A percentile compares a stretch with the other conserved stretches of the same genome.
Conservation (phyloP, 2,329 filamentous ascomycete species). For the Rhynchosporium graminicola region DNA sequence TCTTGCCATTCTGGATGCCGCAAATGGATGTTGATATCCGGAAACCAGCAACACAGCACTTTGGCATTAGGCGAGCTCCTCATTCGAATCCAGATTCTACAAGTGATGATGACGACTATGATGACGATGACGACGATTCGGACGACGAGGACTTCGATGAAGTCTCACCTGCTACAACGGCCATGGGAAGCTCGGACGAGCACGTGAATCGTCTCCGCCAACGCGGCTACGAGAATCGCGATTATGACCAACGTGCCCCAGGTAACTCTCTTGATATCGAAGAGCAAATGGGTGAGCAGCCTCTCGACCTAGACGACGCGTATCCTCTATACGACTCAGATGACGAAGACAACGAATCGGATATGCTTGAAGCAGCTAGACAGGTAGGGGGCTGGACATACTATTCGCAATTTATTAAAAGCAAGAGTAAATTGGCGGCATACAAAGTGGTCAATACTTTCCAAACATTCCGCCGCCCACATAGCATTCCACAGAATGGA, state of each 20-base stretch:
- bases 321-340: conserved; percentile 84
- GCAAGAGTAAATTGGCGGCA: conserved; percentile 31
- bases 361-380: conserved; percentile 75
- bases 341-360: conserved; percentile 74
- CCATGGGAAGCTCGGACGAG: conserved; percentile 28
- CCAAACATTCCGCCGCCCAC: conserved; percentile 21
- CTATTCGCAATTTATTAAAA: conserved; percentile 59
- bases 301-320: conserved; percentile 64
- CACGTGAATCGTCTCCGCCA: conserved; percentile 28
- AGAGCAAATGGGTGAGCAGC: conserved; percentile 70
- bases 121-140: conserved; percentile 69
- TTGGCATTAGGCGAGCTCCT: conserved; percentile 78
- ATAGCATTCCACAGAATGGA: conserved; percentile 24
- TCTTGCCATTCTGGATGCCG: conserved; percentile 95
- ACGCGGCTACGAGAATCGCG: conserved; percentile 30
- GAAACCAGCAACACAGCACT: conserved; percentile 84
- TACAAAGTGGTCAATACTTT: conserved; percentile 25
- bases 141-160: conserved; percentile 53
- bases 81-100: conserved; percentile 75
- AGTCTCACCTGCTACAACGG: conserved; percentile 21
- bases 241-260: conserved; percentile 27
- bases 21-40: conserved; percentile 98
- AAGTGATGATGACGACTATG: conserved; percentile 73
- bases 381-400: conserved; percentile 77
- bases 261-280: conserved; percentile 69